These are phyloP conservation scores for Aspergillus sp. DNA, from an alignment of 2,329 filamentous ascomycete genomes.

Conservation along the genomic window DNA sequence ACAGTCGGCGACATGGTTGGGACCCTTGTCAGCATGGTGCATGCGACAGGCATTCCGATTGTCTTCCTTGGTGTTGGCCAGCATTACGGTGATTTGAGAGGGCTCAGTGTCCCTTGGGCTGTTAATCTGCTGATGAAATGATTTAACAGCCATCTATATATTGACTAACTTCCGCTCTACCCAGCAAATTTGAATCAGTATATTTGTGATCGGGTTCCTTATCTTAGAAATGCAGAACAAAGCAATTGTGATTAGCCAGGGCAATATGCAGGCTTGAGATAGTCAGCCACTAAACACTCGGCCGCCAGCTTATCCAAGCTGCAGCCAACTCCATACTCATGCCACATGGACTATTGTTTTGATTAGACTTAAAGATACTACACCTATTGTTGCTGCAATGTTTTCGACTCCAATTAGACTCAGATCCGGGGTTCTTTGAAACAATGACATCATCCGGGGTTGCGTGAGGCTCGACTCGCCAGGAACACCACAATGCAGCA, in stretches of 20 bases:
- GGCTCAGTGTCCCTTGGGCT: slow-evolving; percentile 64
- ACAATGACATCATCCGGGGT: background rate
- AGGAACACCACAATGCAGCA: background rate
- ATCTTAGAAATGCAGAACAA: background rate
- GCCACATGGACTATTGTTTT: background rate
- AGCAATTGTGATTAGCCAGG: background rate
- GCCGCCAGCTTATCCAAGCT: background rate
- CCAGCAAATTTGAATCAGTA: background rate
- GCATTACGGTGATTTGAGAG: slow-evolving; percentile 66
- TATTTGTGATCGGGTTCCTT: background rate
- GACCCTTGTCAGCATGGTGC: slow-evolving; percentile 93
- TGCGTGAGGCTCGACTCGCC: background rate
- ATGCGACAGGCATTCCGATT: slow-evolving; percentile 94
- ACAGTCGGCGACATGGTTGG: slow-evolving; percentile 99
- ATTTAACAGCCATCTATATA: slow-evolving; percentile 5
- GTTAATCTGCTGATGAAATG: slow-evolving; percentile 60
- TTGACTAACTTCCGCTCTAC: background rate
- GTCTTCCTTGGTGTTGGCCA: slow-evolving; percentile 80
- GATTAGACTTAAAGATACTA: too few species aligned
- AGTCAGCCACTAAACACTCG: background rate
- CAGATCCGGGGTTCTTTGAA: background rate
- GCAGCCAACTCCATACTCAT: background rate
- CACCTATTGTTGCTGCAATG: too few species aligned
- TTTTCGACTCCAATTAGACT: too few species aligned
- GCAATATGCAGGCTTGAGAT: background rate